Base-by-base conservation (phyloP, 805 yeast species). In the Blastobotrys chiropterorum region DNA sequence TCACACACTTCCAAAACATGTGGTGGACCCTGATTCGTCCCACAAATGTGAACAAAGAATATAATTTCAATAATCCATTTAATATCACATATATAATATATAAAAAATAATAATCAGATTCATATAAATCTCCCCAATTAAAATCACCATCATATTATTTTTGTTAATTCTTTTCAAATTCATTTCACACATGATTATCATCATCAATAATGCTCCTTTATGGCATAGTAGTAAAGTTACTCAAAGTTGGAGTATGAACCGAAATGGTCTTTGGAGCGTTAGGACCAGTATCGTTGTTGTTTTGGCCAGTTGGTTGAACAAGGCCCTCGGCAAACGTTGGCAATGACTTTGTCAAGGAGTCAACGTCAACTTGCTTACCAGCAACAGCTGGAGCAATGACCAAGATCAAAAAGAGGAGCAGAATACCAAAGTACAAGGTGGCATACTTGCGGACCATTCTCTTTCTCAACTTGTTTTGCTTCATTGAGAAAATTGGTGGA, bases 361-460 rank as follows among this genome's bases (percentile, higher is more conserved):
- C 71, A 53, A 72, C 59, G 59, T 74, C 66, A 58, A 82, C 75
- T 50, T 77, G 72, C 50, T 78, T 72, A 46, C 88, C 80, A 22
- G 92, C 98, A 58, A 80, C 85, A 38, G 96, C 96, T 59, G 99
- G 99, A 44, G 94, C 97, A 58, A 83, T 85, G 65, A 94, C 83
- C 69, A 92, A 71, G 46, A 79, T 84, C 58, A 82, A 80, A 62
- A 90, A 90, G 54, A 89, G 65, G 47, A 80, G 67, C 62, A 95
- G 72, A 56, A 94, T 73, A 52, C 73, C 62, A 64, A 88, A 82
- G 79, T 83, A 94, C 68, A 95, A 75, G 8, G 86, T 71, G 57
- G 95, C 83, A 77, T 94, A 94, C 73, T 89, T 90, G 72, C 86
- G 83, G 38, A 94, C 96, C 95, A 94, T 92, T 76, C 99, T 85